Conservation (phyloP, 768 basidiomycete species). For the Mrakia gelida region DNA sequence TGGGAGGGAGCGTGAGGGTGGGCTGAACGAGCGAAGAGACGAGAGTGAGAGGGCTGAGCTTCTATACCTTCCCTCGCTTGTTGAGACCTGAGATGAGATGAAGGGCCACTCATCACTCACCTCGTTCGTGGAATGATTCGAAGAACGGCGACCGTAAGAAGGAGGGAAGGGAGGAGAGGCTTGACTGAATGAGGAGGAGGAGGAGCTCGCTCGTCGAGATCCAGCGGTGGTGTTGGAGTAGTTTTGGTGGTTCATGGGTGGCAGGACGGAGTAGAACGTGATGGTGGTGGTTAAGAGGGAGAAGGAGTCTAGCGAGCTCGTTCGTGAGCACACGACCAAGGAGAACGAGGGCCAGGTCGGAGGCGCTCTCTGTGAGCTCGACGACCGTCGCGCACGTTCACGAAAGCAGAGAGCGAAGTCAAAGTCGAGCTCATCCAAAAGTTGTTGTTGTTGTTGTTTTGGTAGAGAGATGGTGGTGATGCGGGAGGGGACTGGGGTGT, state of each 20-base stretch:
- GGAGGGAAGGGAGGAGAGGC: neutral
- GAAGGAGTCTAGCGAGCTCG: neutral
- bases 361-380: neutral
- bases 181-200: neutral
- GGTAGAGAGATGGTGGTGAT: too few relatives aligned
- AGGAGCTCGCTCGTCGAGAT: neutral
- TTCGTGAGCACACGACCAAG: neutral
- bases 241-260: neutral
- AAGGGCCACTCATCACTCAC: neutral
- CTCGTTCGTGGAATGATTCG: neutral
- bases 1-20: constrained; percentile 3
- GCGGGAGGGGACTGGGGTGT: too few relatives aligned
- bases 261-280: too few relatives aligned
- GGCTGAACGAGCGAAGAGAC: neutral
- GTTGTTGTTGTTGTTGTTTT: too few relatives aligned
- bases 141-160: neutral
- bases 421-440: too few relatives aligned
- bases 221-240: neutral
- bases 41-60: neutral
- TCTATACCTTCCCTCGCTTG: neutral
- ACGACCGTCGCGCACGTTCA: neutral
- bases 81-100: neutral
- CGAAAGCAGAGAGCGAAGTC: too few relatives aligned
- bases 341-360: neutral
- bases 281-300: neutral